Evolutionary conservation across 2,329 filamentous ascomycete genomes (phyloP).

Genomic region (Coniochaeta pulveracea): DNA sequence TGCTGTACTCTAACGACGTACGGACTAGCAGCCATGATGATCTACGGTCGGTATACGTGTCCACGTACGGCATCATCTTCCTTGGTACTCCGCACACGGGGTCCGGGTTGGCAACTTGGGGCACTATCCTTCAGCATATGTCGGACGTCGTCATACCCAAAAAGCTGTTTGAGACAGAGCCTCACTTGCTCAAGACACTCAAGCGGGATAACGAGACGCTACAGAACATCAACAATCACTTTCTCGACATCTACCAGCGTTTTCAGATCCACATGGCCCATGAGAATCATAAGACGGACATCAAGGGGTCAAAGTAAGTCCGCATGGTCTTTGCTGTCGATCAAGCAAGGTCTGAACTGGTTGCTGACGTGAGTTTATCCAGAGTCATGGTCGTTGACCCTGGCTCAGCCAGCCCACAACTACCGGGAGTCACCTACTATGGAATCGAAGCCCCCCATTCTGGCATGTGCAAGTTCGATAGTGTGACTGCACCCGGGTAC

Average conservation of each 20-base stretch:
- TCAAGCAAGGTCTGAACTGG: not conserved
- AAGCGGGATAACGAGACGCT: constrained; percentile 64
- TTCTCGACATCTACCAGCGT: constrained; percentile 57
- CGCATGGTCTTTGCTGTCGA: not conserved
- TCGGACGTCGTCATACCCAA: constrained; percentile 53
- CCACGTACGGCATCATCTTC: constrained; percentile 67
- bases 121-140: constrained; percentile 55
- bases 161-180: constrained; percentile 55
- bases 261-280: constrained; percentile 70
- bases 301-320: constrained; percentile 46
- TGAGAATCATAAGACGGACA: constrained; percentile 59
- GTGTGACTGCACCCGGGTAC: constrained; percentile 54
- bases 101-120: constrained; percentile 58
- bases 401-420: constrained; percentile 54
- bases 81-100: constrained; percentile 67
- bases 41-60: constrained; percentile 58
- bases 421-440: constrained; percentile 60
- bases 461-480: constrained; percentile 61
- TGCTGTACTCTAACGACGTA: constrained; percentile 56
- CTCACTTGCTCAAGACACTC: constrained; percentile 58
- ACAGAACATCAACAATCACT: constrained; percentile 62
- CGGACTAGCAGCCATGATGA: constrained; percentile 48
- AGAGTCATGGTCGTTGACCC: constrained; percentile 56
- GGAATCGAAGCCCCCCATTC: constrained; percentile 66
- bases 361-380: constrained; percentile 5